Base-by-base conservation (phyloP, 1,139 yeast species). In the Taphrina wiesneri region DNA sequence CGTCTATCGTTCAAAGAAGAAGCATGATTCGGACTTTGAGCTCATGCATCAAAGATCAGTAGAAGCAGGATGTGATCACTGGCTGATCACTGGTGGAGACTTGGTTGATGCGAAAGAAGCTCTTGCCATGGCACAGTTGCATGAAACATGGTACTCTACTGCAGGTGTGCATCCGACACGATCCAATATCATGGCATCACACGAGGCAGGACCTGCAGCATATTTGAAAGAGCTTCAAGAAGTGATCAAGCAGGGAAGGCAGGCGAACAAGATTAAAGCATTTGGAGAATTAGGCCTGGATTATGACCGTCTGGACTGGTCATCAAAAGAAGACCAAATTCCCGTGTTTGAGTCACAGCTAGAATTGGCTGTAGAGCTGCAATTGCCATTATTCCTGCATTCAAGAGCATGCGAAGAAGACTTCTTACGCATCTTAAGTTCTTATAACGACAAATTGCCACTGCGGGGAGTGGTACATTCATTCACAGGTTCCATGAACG, bases 391-490 rank as follows among this genome's bases (percentile, higher is more conserved):
- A 64, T 95, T 93, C 73, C 78, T 93, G 67, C 98, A 95, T 73
- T 90, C 93, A 87, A 81, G 99, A 72, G 86, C 85, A 59, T 90
- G 96, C n/a, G 86, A 88, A 71, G 86, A 84, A 64, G 99, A 93
- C 75, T 93, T 93, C 72, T 77, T 86, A 0, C 73, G 75, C 0
- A 84, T 88, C 6, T 72, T 93, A 25, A 75, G 77, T 63, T 93
- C 93, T 1, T 84, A 81, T 69, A 72, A 90, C 1, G 53, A 66
- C 7, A 54, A 61, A 39, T 69, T 76, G 26, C 75, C 76, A 0
- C 75, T 77, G 9, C 81, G 83, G 47, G 90, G 92, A 6, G 95
- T 93, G 2, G 95, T 93, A 0, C 99, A 95, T 75, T 91, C 98
- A 0, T 93, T 92, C 75, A 92, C 99, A 0, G 99, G 97, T 1